Evolutionary conservation across 2,329 filamentous ascomycete species (phyloP).

Genomic region (Mycosphaerella sp.): DNA sequence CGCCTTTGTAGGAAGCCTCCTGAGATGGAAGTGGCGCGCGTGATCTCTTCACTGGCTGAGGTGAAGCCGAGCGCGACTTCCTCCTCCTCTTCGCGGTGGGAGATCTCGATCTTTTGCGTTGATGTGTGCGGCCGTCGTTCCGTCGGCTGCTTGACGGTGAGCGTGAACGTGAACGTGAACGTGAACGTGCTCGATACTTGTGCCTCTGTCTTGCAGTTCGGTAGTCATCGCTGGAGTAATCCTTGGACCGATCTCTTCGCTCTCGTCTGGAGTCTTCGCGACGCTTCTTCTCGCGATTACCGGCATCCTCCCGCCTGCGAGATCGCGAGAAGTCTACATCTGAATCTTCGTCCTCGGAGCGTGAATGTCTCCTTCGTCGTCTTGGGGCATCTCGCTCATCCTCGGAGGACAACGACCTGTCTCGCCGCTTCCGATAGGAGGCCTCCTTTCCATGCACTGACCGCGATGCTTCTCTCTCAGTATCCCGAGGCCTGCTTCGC

Average conservation of each 20-base stretch:
- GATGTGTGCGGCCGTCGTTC: conserved; percentile 16
- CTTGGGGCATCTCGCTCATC: not conserved
- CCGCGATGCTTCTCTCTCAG: not conserved
- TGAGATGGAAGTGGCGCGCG: conserved; percentile 43
- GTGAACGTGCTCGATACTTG: conserved; percentile 22
- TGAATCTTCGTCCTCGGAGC: conserved; percentile 1
- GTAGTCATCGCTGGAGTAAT: conserved; percentile 9
- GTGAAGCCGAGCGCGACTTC: conserved; percentile 35
- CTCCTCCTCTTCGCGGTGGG: conserved; percentile 31
- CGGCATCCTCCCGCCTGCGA: conserved; percentile 6
- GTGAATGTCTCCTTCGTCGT: conserved; percentile 4
- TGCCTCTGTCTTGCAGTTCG: conserved; percentile 14
- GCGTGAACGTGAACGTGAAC: conserved; percentile 19
- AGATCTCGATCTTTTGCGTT: conserved; percentile 25
- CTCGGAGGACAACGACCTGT: conserved; percentile 9
- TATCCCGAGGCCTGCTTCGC: conserved; percentile 1
- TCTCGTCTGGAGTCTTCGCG: conserved; percentile 8
- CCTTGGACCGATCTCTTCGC: conserved; percentile 12
- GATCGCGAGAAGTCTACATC: conserved; percentile 3
- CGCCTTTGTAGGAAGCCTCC: conserved; percentile 39
- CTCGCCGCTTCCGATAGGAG: conserved; percentile 5
- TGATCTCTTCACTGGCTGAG: conserved; percentile 38
- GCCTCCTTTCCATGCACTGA: not conserved
- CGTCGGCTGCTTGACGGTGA: conserved; percentile 20
- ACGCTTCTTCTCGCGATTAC: conserved; percentile 1